Conservation (phyloP, 2,329 filamentous ascomycete species). For the Plenodomus biglobosus region DNA sequence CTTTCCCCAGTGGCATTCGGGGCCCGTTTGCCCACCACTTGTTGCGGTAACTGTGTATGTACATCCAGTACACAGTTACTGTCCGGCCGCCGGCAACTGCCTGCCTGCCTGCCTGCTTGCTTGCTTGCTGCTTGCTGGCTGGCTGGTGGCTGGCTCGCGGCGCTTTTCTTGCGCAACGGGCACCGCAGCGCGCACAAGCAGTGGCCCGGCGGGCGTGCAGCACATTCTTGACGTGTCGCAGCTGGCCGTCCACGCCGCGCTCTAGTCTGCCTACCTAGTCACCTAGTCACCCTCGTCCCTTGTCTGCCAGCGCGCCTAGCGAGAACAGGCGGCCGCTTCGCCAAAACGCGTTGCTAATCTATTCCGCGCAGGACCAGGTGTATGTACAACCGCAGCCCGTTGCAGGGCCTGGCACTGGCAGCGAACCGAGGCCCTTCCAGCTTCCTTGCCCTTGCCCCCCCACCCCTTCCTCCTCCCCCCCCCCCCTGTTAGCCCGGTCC, state of each 20-base stretch:
- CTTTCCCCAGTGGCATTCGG: no score
- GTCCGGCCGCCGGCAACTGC: no score
- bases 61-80: no score
- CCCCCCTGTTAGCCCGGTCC: conserved; percentile 14
- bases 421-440: conserved; percentile 23
- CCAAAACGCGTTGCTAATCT: conserved; percentile 15
- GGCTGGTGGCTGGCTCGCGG: conserved; percentile 4
- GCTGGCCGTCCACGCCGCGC: no score
- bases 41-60: no score
- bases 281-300: neutral
- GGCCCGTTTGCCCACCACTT: no score
- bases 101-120: conserved; percentile 1
- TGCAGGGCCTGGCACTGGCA: conserved; percentile 16
- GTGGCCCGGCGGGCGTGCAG: neutral
- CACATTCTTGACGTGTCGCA: conserved; percentile 21
- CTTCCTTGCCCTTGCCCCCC: no score
- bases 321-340: no score
- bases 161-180: no score
- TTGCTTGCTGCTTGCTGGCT: no score
- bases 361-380: conserved; percentile 10
- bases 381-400: conserved; percentile 13
- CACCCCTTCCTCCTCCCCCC: no score
- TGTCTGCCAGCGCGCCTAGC: conserved; percentile 7
- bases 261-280: conserved; percentile 4
- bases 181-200: neutral